Base-by-base conservation (phyloP, 352 stramenopile species). In the Phytopythium oedochilum region DNA sequence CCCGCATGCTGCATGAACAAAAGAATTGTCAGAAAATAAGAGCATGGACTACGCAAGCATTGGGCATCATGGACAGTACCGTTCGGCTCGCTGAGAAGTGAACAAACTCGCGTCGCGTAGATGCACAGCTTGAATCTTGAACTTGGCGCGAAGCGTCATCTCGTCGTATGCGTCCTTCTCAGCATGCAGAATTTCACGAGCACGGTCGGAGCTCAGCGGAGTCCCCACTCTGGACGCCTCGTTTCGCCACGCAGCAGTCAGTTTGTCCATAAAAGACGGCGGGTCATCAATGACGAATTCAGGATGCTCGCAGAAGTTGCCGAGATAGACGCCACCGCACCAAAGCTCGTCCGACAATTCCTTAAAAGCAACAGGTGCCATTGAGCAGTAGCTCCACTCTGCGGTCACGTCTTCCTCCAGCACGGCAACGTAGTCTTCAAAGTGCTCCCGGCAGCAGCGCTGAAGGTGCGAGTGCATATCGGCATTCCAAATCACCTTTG, bases 401-500 rank as follows among this genome's bases (percentile, higher is more conserved):
- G 75, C 81, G 7, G 74, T 82, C 12, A 85, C 81, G 57, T 98
- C 92, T 66, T 98, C 86, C 65, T 85, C 75, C 36, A 98, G 64
- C 43, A 78, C 73, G 34, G 86, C 78, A 14, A 92, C 68, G 73
- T 97, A 98, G 63, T 98, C 93, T 42, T 89, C 75, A n/a, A 98
- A 61, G 71, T 99, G 96, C 14, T 91, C 78, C 0, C 86, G 48
- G 34, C 97, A 93, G 70, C 89, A 83, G 12, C 88, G 73, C 26
- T 96, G 84, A 2, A 98, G 61, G 53, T 97, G 81, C 20, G 80
- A 77, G 11, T 92, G 78, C 96, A 98, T 98, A 0, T 89, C 72
- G n/a, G 71, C 58, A 57, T 75, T 97, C 96, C 96, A 99, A 63
- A 98, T 94, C 5, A 98, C 92, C 42, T 96, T 76, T 20, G 95